phyloP scores from a whole-genome alignment of 1,139 yeast genomes.

The Geotrichum histeridarum region DNA sequence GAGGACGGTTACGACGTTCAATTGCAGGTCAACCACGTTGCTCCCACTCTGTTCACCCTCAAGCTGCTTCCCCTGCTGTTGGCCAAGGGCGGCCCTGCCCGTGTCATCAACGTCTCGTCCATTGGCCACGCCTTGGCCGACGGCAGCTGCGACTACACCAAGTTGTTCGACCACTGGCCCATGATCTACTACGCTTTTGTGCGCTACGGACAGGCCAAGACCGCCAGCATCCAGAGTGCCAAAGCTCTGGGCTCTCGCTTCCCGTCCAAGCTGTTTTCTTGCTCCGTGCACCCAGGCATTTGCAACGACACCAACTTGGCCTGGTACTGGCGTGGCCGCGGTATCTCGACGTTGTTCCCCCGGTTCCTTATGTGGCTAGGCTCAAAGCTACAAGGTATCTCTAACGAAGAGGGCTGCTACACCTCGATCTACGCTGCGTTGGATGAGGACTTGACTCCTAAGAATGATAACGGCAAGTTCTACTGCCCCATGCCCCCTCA shows the following conservation, averaged over 20 bases:
- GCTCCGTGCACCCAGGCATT: constrained; percentile 81
- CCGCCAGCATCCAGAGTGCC: constrained; percentile 72
- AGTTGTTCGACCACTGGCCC: constrained; percentile 57
- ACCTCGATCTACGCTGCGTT: constrained; percentile 64
- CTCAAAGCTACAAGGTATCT: constrained; percentile 64
- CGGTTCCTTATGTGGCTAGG: constrained; percentile 66
- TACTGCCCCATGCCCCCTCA: constrained; percentile 46
- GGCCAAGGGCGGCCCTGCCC: constrained; percentile 40
- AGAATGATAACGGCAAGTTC: constrained; percentile 64
- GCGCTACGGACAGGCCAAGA: constrained; percentile 74
- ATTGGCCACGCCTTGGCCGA: constrained; percentile 60
- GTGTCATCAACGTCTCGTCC: constrained; percentile 66
- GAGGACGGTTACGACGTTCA: constrained; percentile 75
- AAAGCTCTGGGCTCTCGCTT: constrained; percentile 60
- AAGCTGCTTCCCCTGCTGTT: constrained; percentile 52
- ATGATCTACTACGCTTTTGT: constrained; percentile 59
- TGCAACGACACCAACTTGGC: constrained; percentile 74
- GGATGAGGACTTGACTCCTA: constrained; percentile 44
- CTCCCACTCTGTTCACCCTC: constrained; percentile 69
- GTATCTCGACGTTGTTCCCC: constrained; percentile 64
- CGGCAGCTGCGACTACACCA: constrained; percentile 47
- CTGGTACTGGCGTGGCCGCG: constrained; percentile 72
- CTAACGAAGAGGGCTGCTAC: constrained; percentile 65
- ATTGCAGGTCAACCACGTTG: constrained; percentile 70
- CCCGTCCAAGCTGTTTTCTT: constrained; percentile 56